Percentiles rank a stretch among this genome's conserved stretches.
phyloP scores from a whole-genome alignment of 2,329 filamentous ascomycete species.

The Claviceps sp. region DNA sequence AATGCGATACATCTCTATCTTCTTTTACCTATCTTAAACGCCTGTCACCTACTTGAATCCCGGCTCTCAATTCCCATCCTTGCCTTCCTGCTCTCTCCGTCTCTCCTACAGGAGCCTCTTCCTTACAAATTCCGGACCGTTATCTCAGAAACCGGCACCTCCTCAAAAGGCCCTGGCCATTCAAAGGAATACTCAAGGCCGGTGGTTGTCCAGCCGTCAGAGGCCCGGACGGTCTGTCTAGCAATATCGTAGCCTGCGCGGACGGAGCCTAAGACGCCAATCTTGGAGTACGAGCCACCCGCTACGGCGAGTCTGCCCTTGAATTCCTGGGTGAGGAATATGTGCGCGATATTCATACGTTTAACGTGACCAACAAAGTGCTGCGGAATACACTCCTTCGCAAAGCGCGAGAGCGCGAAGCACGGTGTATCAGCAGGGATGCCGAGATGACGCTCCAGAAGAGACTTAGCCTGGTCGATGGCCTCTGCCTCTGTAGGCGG shows the following conservation, averaged over 20 bases:
- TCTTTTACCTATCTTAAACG: not conserved
- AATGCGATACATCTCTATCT: not conserved
- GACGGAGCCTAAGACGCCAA: conserved; percentile 38
- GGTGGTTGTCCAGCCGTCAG: conserved; percentile 13
- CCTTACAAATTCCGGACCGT: conserved; percentile 13
- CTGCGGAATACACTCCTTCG: conserved; percentile 73
- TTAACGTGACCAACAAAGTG: conserved; percentile 66
- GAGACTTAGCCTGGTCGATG: conserved; percentile 51
- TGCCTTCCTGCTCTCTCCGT: not conserved
- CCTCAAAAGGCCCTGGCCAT: conserved; percentile 12
- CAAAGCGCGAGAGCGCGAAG: conserved; percentile 44
- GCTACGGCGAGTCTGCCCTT: conserved; percentile 50
- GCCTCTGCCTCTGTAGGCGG: conserved; percentile 52
- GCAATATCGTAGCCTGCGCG: conserved; percentile 27
- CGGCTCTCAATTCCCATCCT: not conserved
- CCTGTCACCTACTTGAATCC: not conserved
- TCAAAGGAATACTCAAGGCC: conserved; percentile 18
- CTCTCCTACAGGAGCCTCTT: not conserved
- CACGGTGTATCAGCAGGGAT: conserved; percentile 48
- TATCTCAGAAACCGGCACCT: conserved; percentile 13
- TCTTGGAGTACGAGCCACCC: conserved; percentile 38
- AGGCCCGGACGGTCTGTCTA: conserved; percentile 7
- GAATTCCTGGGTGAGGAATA: conserved; percentile 42
- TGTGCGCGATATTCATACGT: conserved; percentile 44
- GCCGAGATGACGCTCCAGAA: conserved; percentile 61